Evolutionary conservation across 192 early-diverging fungal species (phyloP).

Genomic region (Lobosporangium transversale): DNA sequence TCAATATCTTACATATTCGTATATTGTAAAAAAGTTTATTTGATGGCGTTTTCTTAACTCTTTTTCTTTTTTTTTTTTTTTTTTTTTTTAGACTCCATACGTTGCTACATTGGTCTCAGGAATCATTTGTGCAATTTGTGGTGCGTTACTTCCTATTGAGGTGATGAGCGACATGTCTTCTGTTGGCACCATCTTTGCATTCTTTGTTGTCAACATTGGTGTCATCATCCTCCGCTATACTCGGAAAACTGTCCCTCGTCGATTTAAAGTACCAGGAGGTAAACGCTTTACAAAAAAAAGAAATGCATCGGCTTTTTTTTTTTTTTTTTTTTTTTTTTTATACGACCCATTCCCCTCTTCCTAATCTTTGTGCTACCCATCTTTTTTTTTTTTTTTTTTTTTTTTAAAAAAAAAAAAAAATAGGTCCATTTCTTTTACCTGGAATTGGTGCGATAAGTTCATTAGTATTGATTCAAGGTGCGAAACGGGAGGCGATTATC

Average conservation of each 20-base stretch:
- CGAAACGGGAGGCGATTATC: conserved; percentile 71
- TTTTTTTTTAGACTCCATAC: conserved; percentile 67
- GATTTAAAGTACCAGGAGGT: conserved; percentile 79
- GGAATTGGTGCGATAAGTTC: conserved; percentile 67
- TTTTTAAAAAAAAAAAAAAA: too few species aligned
- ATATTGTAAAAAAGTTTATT: too few species aligned
- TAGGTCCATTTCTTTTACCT: conserved; percentile 70
- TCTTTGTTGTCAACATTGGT: conserved; percentile 84
- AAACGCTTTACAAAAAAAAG: too few species aligned
- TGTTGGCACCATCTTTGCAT: conserved; percentile 85
- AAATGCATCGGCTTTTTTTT: too few species aligned
- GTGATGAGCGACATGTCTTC: conserved; percentile 87
- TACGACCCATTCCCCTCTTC: too few species aligned
- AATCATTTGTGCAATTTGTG: conserved; percentile 69
- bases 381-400: conserved; percentile 15
- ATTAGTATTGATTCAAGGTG: conserved; percentile 72
- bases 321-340: background rate
- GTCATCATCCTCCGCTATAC: conserved; percentile 80
- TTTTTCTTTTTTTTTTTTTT: background rate
- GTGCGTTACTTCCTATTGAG: conserved; percentile 82
- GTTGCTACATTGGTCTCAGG: conserved; percentile 76
- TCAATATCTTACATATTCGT: too few species aligned
- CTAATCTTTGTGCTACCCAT: background rate
- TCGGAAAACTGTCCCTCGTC: conserved; percentile 72
- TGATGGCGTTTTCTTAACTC: background rate